phyloP scores from a whole-genome alignment of 495 filamentous ascomycete genomes.

The Penicillium coffeae region DNA sequence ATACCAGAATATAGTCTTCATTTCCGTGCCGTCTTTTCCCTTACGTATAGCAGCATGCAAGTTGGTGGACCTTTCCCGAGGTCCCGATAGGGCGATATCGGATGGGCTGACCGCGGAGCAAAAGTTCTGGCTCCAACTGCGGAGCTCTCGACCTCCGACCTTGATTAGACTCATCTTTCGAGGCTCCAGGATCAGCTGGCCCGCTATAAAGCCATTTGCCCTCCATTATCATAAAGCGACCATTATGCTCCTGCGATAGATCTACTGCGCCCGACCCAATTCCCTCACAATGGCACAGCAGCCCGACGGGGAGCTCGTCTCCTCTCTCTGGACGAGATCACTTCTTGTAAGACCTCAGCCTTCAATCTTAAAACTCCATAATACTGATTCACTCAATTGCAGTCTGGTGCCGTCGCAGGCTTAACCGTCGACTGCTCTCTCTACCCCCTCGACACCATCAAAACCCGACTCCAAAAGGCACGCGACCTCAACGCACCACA shows the following conservation, averaged over 20 bases:
- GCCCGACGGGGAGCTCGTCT: conserved; percentile 33
- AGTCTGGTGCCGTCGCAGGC: conserved; percentile 75
- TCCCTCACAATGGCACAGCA: conserved; percentile 26
- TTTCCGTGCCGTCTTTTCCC: not conserved
- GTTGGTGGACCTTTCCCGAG: not conserved
- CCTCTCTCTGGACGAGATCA: conserved; percentile 44
- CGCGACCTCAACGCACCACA: conserved; percentile 66
- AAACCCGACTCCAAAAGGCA: conserved; percentile 87
- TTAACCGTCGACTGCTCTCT: conserved; percentile 88
- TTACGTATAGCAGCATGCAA: too few species aligned
- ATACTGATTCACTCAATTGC: conserved; percentile 22
- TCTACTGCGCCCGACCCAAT: not conserved
- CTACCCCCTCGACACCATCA: conserved; percentile 88
- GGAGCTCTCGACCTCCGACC: conserved; percentile 17
- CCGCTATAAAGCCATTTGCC: not conserved
- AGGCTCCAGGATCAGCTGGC: not conserved
- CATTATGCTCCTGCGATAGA: conserved; percentile 15
- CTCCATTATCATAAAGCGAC: not conserved
- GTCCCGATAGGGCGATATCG: conserved; percentile 21
- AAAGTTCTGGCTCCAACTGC: conserved; percentile 20
- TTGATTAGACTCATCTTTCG: conserved; percentile 3
- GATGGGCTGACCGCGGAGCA: conserved; percentile 28
- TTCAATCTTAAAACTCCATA: not conserved
- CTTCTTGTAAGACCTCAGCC: conserved; percentile 30
- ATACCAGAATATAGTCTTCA: conserved; percentile 2